Conservation (phyloP, 2,329 filamentous ascomycete genomes). For the Fusarium austroafricanum region DNA sequence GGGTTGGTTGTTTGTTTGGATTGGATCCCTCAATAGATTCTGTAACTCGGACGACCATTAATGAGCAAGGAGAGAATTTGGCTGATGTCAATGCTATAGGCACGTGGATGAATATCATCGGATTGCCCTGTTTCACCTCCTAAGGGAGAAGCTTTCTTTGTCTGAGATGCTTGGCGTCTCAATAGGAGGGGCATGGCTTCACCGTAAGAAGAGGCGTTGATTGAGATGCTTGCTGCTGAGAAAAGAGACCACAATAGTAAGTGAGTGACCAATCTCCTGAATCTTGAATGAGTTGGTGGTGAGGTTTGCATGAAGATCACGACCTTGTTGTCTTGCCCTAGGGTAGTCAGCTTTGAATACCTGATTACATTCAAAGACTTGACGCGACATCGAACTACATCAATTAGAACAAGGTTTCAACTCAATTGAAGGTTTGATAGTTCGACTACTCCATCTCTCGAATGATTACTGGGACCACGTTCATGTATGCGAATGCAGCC, state of each 20-base stretch:
- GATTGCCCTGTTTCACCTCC: conserved; percentile 27
- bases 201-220: background rate
- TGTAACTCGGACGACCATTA: conserved; percentile 39
- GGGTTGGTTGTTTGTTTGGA: conserved; percentile 36
- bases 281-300: background rate
- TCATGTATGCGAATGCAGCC: conserved; percentile 7
- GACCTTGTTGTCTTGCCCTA: background rate
- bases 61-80: conserved; percentile 15
- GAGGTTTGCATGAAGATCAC: background rate
- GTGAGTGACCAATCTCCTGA: background rate
- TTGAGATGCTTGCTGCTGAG: background rate
- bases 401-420: background rate
- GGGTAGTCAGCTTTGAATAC: conserved; percentile 16
- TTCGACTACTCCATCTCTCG: background rate
- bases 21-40: conserved; percentile 6
- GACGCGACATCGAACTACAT: background rate
- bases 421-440: background rate
- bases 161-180: conserved; percentile 21
- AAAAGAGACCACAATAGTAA: background rate
- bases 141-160: conserved; percentile 15
- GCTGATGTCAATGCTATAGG: conserved; percentile 12
- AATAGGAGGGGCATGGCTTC: conserved; percentile 27
- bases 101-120: conserved; percentile 23
- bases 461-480: conserved; percentile 30
- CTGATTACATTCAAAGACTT: background rate